phyloP scores from a whole-genome alignment of 768 basidiomycete species.

The Tulasnella sp. region DNA sequence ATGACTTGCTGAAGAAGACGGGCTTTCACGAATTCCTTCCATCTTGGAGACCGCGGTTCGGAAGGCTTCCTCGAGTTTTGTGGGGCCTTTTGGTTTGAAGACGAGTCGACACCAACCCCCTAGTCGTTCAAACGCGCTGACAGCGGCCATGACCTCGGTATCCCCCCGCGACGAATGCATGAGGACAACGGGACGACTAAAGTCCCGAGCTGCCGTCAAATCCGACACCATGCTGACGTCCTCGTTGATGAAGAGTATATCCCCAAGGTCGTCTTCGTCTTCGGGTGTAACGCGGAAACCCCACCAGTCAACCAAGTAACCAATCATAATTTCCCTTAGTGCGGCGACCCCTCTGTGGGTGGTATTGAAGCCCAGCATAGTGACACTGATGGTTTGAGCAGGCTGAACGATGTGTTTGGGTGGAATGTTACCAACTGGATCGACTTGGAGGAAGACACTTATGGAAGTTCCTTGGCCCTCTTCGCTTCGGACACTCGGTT shows the following conservation, averaged over 20 bases:
- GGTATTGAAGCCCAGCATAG: slow-evolving; percentile 68
- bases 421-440: slow-evolving; percentile 47
- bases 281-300: slow-evolving; percentile 52
- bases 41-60: slow-evolving; percentile 58
- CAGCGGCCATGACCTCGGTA: slow-evolving; percentile 56
- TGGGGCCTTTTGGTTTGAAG: slow-evolving; percentile 86
- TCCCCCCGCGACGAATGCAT: slow-evolving; percentile 69
- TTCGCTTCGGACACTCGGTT: slow-evolving; percentile 90
- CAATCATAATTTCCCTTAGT: slow-evolving; percentile 55
- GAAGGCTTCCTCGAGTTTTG: slow-evolving; percentile 56
- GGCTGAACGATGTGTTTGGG: slow-evolving; percentile 44
- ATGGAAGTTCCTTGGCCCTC: slow-evolving; percentile 90
- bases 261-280: slow-evolving; percentile 48
- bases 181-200: slow-evolving; percentile 65
- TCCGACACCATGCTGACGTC: slow-evolving; percentile 56
- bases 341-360: slow-evolving; percentile 64
- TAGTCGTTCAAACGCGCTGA: slow-evolving; percentile 66
- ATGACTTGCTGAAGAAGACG: slow-evolving; percentile 15
- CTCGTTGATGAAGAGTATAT: slow-evolving; percentile 81
- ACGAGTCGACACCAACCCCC: slow-evolving; percentile 87
- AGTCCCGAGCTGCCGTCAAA: slow-evolving; percentile 57
- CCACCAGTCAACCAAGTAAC: slow-evolving; percentile 76
- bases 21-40: slow-evolving; percentile 23
- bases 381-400: slow-evolving; percentile 51
- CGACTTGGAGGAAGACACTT: slow-evolving; percentile 76